Base-by-base conservation (phyloP, 768 basidiomycete genomes). In the Rhodotorula toruloides region DNA sequence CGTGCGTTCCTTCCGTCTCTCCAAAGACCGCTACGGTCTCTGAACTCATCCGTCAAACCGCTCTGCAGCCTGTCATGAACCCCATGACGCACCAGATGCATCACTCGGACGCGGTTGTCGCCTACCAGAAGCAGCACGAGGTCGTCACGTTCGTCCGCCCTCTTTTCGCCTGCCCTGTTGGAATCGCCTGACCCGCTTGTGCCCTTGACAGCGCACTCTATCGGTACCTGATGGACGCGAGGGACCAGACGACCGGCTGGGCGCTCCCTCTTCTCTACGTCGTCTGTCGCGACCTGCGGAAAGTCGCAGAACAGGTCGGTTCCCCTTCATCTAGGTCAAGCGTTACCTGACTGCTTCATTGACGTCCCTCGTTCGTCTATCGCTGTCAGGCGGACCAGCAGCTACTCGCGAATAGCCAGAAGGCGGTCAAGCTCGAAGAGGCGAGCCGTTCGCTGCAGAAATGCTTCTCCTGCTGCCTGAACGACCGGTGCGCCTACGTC, bases 381-480 rank as follows among this genome's bases (percentile, higher is more conserved):
- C 21, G 31, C 4, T 3, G 11, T 32, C 65, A 72, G 68, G 72
- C 72, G 17, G 70, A 73, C 54, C 13, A 46, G 13, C 31, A 47
- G 6, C 58, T 67, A 1, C 50, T 67, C 1, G 31, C 22, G 32
- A 40, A 27, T n/a, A 47, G 58, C 29, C 58, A 69, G 52, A 70
- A 69, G 58, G 64, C 61, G 2, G 65, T 22, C 5, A 72, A 69
- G 57, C 65, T 74, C 31, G 75, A 74, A 46, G 72, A 74, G 49
- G 70, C 72, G 16, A 63, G 59, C 25, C 54, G 73, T 12, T 39
- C 66, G 34, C 55, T 72, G 10, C 69, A 71, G 31, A 74, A 74
- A 58, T 72, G 67, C 61, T 72, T 72, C 60, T 66, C 61, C 34
- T 55, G 84, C 69, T 96, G 93, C 76, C 84, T 96, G 76, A 91